Conservation (phyloP, 257 asterid genomes). For the Asclepias syriaca region DNA sequence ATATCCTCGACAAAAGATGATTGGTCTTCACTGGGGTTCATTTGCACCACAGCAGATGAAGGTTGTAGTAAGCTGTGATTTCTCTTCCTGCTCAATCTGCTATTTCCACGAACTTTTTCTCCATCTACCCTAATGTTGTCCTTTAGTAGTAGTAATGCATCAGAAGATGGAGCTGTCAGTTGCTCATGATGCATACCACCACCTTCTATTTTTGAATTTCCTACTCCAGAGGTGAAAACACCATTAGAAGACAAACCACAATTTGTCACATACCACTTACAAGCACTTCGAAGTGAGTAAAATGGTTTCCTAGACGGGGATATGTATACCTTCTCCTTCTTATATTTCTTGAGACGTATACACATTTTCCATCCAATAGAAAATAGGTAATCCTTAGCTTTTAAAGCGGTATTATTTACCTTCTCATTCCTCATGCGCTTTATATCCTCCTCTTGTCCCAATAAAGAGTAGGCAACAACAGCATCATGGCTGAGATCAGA, state of each 20-base stretch:
- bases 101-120: conserved; percentile 21
- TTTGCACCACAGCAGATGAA: conserved; percentile 2
- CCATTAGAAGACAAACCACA: conserved; percentile 6
- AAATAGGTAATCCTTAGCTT: conserved; percentile 60
- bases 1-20: conserved; percentile 27
- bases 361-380: conserved; percentile 58
- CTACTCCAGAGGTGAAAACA: conserved; percentile 20
- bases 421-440: neutral
- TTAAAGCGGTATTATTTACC: neutral
- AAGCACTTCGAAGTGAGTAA: conserved; percentile 49
- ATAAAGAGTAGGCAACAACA: conserved; percentile 33
- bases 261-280: conserved; percentile 33
- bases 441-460: neutral
- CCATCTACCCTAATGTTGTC: conserved; percentile 23
- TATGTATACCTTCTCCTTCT: conserved; percentile 34
- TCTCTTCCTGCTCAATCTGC: conserved; percentile 31
- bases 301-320: conserved; percentile 48
- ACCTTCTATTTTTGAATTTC: conserved; percentile 11
- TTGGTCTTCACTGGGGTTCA: conserved; percentile 11
- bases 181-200: conserved; percentile 13
- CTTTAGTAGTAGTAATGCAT: conserved; percentile 16
- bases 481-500: conserved; percentile 58
- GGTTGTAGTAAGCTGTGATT: conserved; percentile 16
- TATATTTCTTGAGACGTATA: conserved; percentile 7
- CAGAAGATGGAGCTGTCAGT: conserved; percentile 14